Evolutionary conservation across 2,329 filamentous ascomycete species (phyloP).

Genomic region (Exophiala sp.): DNA sequence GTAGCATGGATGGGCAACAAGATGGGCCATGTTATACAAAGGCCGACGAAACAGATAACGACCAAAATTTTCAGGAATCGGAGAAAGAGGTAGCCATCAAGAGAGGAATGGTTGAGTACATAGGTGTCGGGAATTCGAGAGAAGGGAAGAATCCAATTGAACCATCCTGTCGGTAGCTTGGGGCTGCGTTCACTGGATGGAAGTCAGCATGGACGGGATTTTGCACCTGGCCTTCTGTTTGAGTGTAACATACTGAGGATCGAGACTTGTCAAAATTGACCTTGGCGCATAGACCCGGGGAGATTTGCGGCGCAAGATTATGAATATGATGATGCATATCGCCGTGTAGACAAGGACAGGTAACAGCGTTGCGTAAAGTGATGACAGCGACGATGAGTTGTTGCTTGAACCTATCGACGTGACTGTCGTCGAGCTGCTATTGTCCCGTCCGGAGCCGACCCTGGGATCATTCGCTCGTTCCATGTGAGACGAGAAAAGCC

Average conservation of each 20-base stretch:
- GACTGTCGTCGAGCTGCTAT: constrained; percentile 30
- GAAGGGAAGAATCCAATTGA: constrained; percentile 36
- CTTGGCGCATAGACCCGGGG: constrained; percentile 57
- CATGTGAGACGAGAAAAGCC: too few species aligned
- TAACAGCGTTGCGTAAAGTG: constrained; percentile 51
- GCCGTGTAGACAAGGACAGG: constrained; percentile 51
- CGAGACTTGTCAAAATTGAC: constrained; percentile 49
- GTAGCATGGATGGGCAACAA: constrained; percentile 84
- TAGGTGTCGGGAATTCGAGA: constrained; percentile 50
- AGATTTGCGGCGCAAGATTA: constrained; percentile 48
- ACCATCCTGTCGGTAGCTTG: constrained; percentile 33
- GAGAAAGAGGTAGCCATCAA: constrained; percentile 88
- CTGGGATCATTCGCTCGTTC: constrained; percentile 35
- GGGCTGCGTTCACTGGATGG: constrained; percentile 32
- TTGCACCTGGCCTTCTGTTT: neutral
- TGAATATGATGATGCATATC: constrained; percentile 52
- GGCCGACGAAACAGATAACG: constrained; percentile 76
- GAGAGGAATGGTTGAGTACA: constrained; percentile 80
- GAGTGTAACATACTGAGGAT: constrained; percentile 46
- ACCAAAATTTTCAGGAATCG: constrained; percentile 78
- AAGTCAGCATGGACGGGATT: neutral
- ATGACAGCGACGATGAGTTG: constrained; percentile 42
- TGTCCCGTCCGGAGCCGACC: constrained; percentile 45
- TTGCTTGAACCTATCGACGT: too few species aligned
- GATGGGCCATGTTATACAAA: constrained; percentile 79